Evolutionary conservation across 2,329 filamentous ascomycete genomes (phyloP), one percentile per base, ranked within the genome.

Genomic region (Trichoderma arundinaceum): DNA sequence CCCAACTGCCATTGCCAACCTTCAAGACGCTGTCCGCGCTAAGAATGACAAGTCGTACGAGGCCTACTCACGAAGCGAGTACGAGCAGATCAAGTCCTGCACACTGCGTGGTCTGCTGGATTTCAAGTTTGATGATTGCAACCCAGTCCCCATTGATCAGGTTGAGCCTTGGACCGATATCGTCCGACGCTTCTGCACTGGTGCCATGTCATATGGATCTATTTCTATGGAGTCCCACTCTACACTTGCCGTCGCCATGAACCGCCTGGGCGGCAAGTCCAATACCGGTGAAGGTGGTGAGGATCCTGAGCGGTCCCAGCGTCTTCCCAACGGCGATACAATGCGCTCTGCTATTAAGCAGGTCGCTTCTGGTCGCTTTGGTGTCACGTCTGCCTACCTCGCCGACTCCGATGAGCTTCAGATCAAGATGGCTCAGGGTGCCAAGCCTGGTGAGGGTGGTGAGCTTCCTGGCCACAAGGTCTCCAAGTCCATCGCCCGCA

Each of bases 41-140:
- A 97, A 97, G 88, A 97, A 98, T 74, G 94, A 97, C 83, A 97
- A 97, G 82, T 97, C 94, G 0, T 98, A 97, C 78, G 94, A 97
- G 80, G 94, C 94, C 0, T 98, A 98, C 80, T 96, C 94, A 0
- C 87, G 90, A 68, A 91, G 92, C 2, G 93, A 95, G 77, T 96
- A 97, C 75, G 94, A 97, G 82, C 92, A 95, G 75, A 97, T 97
- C 83, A 97, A 97, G 84, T 88, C 92, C 74, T 98, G 94, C 80
- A 98, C 94, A 1, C 88, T 98, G 7, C 92, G 94, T 76, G 94
- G 94, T 75, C 87, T 97, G 75, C 87, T 98, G 48, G 94, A 98
- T 78, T 98, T 98, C 81, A 93, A 96, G 78, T 97, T 97, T 72
- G 94, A 97, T 53, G 91, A 95, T 71, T 85, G 88, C 71, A 88